These are phyloP conservation scores for Phaeosphaeriaceae sp. DNA, from an alignment of 2,329 filamentous ascomycete species.

Conservation along the genomic window DNA sequence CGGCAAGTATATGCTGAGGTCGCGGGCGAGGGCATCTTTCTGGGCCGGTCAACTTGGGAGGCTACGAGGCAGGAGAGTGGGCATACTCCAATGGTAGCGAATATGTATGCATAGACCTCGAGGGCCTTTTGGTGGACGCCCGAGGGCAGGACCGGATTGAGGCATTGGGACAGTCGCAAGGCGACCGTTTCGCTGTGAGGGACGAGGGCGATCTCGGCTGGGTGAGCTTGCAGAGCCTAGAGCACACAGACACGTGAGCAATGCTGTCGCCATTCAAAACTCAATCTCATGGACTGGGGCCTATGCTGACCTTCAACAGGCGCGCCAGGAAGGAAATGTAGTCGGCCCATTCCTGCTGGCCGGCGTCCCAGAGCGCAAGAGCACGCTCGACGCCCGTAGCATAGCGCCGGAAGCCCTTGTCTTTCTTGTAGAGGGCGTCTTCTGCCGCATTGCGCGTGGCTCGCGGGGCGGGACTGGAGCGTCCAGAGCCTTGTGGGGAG, in stretches of 20 bases:
- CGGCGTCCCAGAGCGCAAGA: constrained; percentile 87
- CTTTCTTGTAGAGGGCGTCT: constrained; percentile 67
- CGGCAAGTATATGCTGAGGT: constrained; percentile 87
- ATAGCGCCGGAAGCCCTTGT: constrained; percentile 83
- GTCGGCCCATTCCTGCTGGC: constrained; percentile 97
- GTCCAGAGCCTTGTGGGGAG: constrained; percentile 85
- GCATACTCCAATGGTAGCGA: constrained; percentile 78
- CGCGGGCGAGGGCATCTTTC: constrained; percentile 76
- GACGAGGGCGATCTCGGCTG: constrained; percentile 72
- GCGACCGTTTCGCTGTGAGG: constrained; percentile 84
- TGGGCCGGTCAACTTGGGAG: constrained; percentile 42
- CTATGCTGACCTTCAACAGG: constrained; percentile 75
- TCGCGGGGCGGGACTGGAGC: constrained; percentile 75
- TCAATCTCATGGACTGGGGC: neutral
- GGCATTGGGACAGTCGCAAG: constrained; percentile 90
- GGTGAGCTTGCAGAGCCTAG: constrained; percentile 87
- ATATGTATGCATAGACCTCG: constrained; percentile 91
- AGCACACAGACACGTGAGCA: constrained; percentile 30
- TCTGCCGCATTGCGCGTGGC: constrained; percentile 80
- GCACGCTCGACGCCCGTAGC: constrained; percentile 86
- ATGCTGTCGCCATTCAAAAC: constrained; percentile 6
- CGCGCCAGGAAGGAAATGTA: constrained; percentile 97
- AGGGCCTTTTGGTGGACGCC: constrained; percentile 97
- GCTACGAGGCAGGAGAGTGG: neutral
- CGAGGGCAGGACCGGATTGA: constrained; percentile 90